Evolutionary conservation across 225 moss, liverwort and hornwort genomes (phyloP).

Genomic region (Thuidium tamariscinum): DNA sequence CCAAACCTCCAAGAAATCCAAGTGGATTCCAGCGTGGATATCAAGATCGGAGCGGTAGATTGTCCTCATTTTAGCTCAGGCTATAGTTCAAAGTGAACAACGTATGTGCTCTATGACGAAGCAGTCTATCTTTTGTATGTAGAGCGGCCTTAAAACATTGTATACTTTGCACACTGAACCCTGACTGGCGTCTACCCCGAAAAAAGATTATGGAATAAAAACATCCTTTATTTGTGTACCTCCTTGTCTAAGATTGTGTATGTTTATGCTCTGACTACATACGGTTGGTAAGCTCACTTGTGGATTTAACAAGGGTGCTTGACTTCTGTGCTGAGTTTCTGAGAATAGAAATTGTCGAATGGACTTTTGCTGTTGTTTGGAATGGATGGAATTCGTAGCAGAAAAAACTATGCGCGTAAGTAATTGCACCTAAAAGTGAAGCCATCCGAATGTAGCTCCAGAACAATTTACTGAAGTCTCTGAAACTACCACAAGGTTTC

Average conservation of each 20-base stretch:
- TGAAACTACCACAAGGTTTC: background rate
- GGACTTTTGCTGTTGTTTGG: background rate
- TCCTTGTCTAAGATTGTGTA: background rate
- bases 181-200: background rate
- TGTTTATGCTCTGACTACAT: background rate
- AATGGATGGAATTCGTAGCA: background rate
- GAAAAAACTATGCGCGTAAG: background rate
- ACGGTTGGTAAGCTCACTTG: background rate
- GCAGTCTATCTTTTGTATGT: background rate
- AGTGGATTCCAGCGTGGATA: constrained; percentile 16
- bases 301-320: background rate
- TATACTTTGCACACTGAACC: background rate
- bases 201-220: background rate
- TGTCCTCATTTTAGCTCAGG: no score
- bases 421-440: background rate
- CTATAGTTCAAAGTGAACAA: background rate
- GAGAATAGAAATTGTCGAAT: background rate
- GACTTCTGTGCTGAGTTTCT: background rate
- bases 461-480: background rate
- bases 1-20: background rate
- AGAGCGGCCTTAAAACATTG: background rate
- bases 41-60: background rate
- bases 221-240: background rate
- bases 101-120: background rate
- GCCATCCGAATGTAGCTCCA: background rate